Base-by-base conservation (phyloP, 345 rosid species). In the Arabidopsis arenosa region DNA sequence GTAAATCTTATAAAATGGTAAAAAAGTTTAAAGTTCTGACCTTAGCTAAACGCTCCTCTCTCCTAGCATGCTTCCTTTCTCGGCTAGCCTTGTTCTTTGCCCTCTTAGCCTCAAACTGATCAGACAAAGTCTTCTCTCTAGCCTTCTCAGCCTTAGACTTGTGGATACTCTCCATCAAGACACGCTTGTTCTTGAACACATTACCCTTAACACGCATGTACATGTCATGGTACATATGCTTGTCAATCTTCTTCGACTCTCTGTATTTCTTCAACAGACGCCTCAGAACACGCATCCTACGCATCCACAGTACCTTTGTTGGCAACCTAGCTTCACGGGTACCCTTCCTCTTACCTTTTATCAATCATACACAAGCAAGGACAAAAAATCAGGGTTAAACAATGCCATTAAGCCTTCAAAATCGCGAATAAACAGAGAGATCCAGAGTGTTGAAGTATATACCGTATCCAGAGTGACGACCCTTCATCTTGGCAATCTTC, bases 381-480 rank as follows among this genome's bases (percentile, higher is more conserved):
- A 7, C 26, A 4, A 28, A 6, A 21, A 32, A 1, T 36, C 2
- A n/a, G 1, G 6, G 17, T 45, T 28, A 57, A 0, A 55, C 11
- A 18, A 8, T 18, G 32, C 13, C 5, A 51, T 3, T 28, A 3
- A 28, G 4, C 4, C 32, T 28, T 28, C 32, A 28, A 28, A 28
- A 28, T 28, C 32, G 3, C 32, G 4, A 28, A 1, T 28, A 28
- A 9, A 21, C 1, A 2, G 6, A 23, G 8, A 0, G 7, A 9
- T 5, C 13, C 0, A 6, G 57, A 6, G 57, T 17, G 0, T 1
- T 1, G 0, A 30, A 52, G 14, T 6, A 5, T 1, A 28, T 86
- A 91, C 99, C 99, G 39, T 91, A 89, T 51, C 98, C 98, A 75
- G 98, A 89, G 83, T 94, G 98, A 23, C 98, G 95, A 0, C 98